Conservation (phyloP, 2,329 filamentous ascomycete genomes). For the Colletotrichum destructivum region DNA sequence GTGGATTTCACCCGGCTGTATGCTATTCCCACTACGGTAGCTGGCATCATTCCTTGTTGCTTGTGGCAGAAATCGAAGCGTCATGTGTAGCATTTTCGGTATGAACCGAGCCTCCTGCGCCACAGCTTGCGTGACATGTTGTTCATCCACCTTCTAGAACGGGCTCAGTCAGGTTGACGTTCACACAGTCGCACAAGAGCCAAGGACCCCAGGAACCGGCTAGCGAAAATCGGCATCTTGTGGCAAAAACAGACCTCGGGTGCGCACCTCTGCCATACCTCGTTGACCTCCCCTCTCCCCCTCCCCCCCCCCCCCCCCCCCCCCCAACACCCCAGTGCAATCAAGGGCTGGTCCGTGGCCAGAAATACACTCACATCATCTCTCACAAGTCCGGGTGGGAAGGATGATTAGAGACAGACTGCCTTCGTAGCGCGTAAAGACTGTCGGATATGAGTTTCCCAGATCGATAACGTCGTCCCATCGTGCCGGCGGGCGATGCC, state of each 20-base stretch:
- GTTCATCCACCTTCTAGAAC: conserved; percentile 1
- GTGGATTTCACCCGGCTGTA: too few species aligned
- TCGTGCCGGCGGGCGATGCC: conserved; percentile 26
- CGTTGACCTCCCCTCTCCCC: neutral
- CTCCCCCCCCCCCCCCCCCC: too few species aligned
- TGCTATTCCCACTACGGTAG: too few species aligned
- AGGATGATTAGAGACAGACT: too few species aligned
- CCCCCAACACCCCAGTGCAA: too few species aligned
- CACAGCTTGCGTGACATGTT: neutral
- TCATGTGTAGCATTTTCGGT: neutral
- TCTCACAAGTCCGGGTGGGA: too few species aligned
- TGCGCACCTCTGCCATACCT: neutral
- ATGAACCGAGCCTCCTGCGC: conserved; percentile 12
- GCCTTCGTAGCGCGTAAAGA: too few species aligned
- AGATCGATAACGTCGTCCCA: conserved; percentile 35
- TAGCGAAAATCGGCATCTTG: neutral
- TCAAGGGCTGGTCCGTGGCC: too few species aligned
- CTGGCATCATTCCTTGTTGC: neutral
- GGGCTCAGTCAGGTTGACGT: neutral
- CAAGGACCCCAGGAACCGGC: neutral
- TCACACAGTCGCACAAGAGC: neutral
- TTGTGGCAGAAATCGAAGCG: too few species aligned
- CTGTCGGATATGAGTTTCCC: conserved; percentile 14
- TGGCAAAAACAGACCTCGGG: neutral
- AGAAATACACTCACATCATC: too few species aligned